Conservation (phyloP, 176 grass and related monocot species). For the Luzula sylvatica region DNA sequence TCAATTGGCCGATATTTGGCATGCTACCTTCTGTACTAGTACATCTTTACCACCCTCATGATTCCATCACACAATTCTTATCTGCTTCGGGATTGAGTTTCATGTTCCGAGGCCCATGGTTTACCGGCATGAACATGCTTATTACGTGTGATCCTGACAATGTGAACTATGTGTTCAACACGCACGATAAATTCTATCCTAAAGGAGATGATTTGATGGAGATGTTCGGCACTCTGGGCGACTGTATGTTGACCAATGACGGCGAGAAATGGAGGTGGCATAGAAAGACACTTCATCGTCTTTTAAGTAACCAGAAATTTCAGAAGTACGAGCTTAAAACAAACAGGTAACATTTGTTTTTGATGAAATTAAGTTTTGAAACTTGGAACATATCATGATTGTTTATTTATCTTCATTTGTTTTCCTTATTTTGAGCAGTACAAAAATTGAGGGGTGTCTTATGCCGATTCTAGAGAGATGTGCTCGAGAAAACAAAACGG, state of each 20-base stretch:
- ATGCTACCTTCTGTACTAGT: slow-evolving; percentile 28
- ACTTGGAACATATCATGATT: too few relatives aligned
- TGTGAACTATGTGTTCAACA: slow-evolving; percentile 29
- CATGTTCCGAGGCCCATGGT: slow-evolving; percentile 30
- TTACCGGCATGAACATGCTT: slow-evolving; percentile 28
- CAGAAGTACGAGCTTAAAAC: slow-evolving; percentile 22
- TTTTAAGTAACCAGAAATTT: slow-evolving; percentile 24
- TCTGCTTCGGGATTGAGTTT: slow-evolving; percentile 25
- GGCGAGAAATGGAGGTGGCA: slow-evolving; percentile 26
- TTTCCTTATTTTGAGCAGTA: neutral
- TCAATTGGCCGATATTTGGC: slow-evolving; percentile 42
- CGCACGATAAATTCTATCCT: slow-evolving; percentile 31
- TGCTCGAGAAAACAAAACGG: neutral
- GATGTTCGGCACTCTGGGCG: slow-evolving; percentile 49
- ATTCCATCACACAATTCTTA: slow-evolving; percentile 24
- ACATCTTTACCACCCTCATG: slow-evolving; percentile 20
- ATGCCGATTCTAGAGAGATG: slow-evolving; percentile 27
- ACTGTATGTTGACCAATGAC: slow-evolving; percentile 41
- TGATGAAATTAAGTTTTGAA: too few relatives aligned
- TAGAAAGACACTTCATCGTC: slow-evolving; percentile 10
- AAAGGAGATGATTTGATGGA: slow-evolving; percentile 52
- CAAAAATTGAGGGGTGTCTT: slow-evolving; percentile 14
- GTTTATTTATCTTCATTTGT: too few relatives aligned
- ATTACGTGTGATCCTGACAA: slow-evolving; percentile 40
- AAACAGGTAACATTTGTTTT: slow-evolving; percentile 11